Evolutionary conservation across 2,329 filamentous ascomycete species (phyloP).

Genomic region (Pezicula carpinea): DNA sequence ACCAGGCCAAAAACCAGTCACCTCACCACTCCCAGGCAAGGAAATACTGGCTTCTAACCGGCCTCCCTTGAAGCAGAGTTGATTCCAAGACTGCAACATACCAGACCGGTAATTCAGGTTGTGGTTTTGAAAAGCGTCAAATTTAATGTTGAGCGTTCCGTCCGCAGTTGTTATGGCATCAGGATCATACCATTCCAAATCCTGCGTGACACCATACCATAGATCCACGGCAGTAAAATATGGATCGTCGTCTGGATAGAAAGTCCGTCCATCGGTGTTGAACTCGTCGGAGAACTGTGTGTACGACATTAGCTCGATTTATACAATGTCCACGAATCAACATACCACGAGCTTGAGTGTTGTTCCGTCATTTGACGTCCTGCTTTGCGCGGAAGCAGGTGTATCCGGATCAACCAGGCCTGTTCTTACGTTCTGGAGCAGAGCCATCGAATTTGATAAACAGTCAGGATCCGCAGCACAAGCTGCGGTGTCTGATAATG

Average conservation of each 20-base stretch:
- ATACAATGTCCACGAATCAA: slow-evolving; percentile 7
- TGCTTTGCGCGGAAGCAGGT: slow-evolving; percentile 49
- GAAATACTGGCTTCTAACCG: slow-evolving; percentile 67
- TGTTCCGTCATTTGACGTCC: slow-evolving; percentile 53
- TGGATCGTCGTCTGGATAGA: slow-evolving; percentile 66
- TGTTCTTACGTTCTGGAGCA: slow-evolving; percentile 55
- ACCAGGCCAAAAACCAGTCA: slow-evolving; percentile 69
- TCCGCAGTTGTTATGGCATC: slow-evolving; percentile 59
- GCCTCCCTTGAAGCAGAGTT: slow-evolving; percentile 68
- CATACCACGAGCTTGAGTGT: slow-evolving; percentile 57
- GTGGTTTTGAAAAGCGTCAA: slow-evolving; percentile 62
- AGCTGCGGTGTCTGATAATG: slow-evolving; percentile 16
- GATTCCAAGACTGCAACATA: slow-evolving; percentile 74
- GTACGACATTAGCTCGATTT: slow-evolving; percentile 3
- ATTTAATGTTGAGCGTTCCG: slow-evolving; percentile 58
- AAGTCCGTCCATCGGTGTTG: slow-evolving; percentile 61
- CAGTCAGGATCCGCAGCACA: slow-evolving; percentile 36
- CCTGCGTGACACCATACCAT: slow-evolving; percentile 68
- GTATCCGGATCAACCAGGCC: slow-evolving; percentile 66
- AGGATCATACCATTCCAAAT: slow-evolving; percentile 69
- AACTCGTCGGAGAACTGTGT: slow-evolving; percentile 66
- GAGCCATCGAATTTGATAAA: slow-evolving; percentile 29
- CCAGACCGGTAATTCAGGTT: slow-evolving; percentile 63
- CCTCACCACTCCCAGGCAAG: slow-evolving; percentile 61
- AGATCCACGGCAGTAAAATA: slow-evolving; percentile 64